These are phyloP conservation scores for Pascua sp. DNA, from an alignment of 1,284 basidiomycete genomes.

Conservation along the genomic window DNA sequence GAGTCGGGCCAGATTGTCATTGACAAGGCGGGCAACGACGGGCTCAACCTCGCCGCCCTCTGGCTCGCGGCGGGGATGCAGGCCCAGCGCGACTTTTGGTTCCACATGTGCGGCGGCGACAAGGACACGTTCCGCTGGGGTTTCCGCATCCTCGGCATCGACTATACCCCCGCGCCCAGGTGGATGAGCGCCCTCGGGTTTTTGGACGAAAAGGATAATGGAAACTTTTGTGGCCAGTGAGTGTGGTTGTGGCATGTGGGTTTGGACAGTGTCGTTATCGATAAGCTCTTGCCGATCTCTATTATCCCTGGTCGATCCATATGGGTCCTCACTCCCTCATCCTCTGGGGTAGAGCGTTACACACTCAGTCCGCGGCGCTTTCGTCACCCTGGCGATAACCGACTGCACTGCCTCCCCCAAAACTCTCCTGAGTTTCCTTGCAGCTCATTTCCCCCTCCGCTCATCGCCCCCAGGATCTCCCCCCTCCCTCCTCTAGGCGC, in stretches of 20 bases:
- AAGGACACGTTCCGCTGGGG: slow-evolving; percentile 53
- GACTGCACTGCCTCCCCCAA: too few relatives aligned
- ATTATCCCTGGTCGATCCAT: too few relatives aligned
- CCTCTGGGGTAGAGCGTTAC: neutral
- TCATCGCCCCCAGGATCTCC: too few relatives aligned
- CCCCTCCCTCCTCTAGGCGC: too few relatives aligned
- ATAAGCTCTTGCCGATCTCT: too few relatives aligned
- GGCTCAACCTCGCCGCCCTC: slow-evolving; percentile 53
- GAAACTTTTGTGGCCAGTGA: slow-evolving; percentile 50
- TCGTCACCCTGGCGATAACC: too few relatives aligned
- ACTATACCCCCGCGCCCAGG: slow-evolving; percentile 45
- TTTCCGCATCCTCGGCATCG: slow-evolving; percentile 48
- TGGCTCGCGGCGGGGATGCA: slow-evolving; percentile 44
- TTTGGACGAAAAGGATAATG: slow-evolving; percentile 23
- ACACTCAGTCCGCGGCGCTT: too few relatives aligned
- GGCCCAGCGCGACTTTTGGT: slow-evolving; percentile 50
- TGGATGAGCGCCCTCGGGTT: slow-evolving; percentile 50
- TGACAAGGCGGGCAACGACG: slow-evolving; percentile 52
- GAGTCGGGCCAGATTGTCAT: slow-evolving; percentile 53
- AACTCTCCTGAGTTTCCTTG: too few relatives aligned
- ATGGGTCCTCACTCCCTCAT: too few relatives aligned
- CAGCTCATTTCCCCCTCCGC: too few relatives aligned
- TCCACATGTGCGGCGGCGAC: slow-evolving; percentile 50
- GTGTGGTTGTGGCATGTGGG: neutral
- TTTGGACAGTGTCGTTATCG: too few relatives aligned